Evolutionary conservation across 139 green algal species (phyloP).

Genomic region (Volvox reticuliferus): DNA sequence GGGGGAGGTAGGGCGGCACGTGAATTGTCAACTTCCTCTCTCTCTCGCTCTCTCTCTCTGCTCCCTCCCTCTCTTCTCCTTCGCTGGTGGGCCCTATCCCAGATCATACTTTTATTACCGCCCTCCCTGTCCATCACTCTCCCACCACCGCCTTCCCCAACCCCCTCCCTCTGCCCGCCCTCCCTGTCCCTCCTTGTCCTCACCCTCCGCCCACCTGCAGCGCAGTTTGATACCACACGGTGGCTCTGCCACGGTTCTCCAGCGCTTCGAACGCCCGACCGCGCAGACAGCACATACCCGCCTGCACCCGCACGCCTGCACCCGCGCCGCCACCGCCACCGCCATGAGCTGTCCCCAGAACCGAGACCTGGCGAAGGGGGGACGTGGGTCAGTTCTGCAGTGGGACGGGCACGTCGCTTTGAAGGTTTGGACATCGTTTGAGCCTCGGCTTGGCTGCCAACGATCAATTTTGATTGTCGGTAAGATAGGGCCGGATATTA

Average conservation of each 20-base stretch:
- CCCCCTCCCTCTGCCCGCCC: neutral
- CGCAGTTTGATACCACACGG: conserved; percentile 72
- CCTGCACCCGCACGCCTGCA: conserved; percentile 41
- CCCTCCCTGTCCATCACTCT: neutral
- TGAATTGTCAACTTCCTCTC: no score
- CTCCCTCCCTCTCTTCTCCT: neutral
- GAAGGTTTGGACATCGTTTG: no score
- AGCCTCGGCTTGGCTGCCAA: no score
- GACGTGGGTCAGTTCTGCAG: no score
- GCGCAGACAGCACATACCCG: conserved; percentile 84
- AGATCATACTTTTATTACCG: neutral
- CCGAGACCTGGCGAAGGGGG: neutral
- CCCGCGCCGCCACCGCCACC: neutral
- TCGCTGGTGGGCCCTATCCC: no score
- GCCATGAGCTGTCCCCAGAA: neutral
- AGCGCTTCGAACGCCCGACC: conserved; percentile 84
- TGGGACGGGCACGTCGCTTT: no score
- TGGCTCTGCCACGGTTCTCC: conserved; percentile 83
- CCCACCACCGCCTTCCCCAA: neutral
- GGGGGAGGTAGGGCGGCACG: no score
- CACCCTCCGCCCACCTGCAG: conserved; percentile 54
- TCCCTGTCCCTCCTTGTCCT: neutral
- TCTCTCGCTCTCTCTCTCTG: neutral
- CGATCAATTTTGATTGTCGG: no score
- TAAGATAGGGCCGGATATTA: no score